These are phyloP conservation scores for Trichophyton rubrum DNA, from an alignment of 2,329 filamentous ascomycete species.

Conservation along the genomic window DNA sequence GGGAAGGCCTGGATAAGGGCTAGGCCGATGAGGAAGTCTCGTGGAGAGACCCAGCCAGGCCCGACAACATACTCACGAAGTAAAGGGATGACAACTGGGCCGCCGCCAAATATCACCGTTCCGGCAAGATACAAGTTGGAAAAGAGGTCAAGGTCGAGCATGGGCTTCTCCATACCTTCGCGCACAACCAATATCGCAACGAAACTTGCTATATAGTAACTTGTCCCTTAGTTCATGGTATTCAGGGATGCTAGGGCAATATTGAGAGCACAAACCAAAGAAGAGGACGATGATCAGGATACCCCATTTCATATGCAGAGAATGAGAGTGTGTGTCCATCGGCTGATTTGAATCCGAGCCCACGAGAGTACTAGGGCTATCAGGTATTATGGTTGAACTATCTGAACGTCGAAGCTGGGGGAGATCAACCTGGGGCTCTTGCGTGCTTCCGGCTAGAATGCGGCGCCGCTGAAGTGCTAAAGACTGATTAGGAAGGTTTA, in stretches of 20 bases:
- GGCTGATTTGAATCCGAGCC: not conserved
- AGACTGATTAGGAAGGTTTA: slow-evolving; percentile 7
- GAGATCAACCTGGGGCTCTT: not conserved
- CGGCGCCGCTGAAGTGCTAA: slow-evolving; percentile 9
- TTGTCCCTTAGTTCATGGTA: not conserved
- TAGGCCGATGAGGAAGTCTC: slow-evolving; percentile 61
- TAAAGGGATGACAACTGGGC: slow-evolving; percentile 53
- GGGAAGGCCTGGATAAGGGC: slow-evolving; percentile 61
- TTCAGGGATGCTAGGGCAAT: not conserved
- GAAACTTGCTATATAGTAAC: slow-evolving; percentile 36
- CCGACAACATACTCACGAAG: slow-evolving; percentile 49
- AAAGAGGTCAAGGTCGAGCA: slow-evolving; percentile 49
- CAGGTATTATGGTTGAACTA: not conserved
- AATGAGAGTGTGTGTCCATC: slow-evolving; percentile 11
- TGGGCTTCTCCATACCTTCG: slow-evolving; percentile 26
- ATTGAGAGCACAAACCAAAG: slow-evolving; percentile 27
- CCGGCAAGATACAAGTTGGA: slow-evolving; percentile 62
- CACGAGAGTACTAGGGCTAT: not conserved
- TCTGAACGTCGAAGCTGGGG: not conserved
- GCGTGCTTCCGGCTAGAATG: slow-evolving; percentile 10
- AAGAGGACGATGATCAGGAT: slow-evolving; percentile 34
- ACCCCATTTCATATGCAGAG: slow-evolving; percentile 12
- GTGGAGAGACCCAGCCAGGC: slow-evolving; percentile 55
- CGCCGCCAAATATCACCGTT: slow-evolving; percentile 54
- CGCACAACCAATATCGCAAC: slow-evolving; percentile 42